These are phyloP conservation scores for Calcarisporium arbuscula DNA, from an alignment of 2,329 filamentous ascomycete species.

Conservation along the genomic window DNA sequence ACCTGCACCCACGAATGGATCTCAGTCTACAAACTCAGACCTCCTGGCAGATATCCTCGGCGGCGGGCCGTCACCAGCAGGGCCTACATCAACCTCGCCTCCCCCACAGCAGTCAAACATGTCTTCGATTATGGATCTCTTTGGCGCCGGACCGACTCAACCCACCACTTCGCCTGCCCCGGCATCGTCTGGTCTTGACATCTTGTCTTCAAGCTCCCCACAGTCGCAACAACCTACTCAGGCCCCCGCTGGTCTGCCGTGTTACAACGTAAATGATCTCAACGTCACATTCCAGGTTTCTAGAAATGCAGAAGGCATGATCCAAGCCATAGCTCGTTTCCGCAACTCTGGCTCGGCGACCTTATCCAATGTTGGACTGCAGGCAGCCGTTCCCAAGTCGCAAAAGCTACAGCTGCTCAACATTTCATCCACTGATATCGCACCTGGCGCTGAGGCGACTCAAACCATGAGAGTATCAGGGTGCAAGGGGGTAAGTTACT, in stretches of 20 bases:
- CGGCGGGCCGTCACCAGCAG: slow-evolving; percentile 45
- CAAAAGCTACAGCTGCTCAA: slow-evolving; percentile 90
- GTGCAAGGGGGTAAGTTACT: slow-evolving; percentile 74
- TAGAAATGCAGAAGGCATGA: slow-evolving; percentile 68
- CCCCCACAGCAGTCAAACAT: slow-evolving; percentile 51
- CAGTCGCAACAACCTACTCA: slow-evolving; percentile 35
- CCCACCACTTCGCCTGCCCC: slow-evolving; percentile 24
- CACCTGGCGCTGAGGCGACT: slow-evolving; percentile 72
- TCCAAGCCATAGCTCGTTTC: slow-evolving; percentile 81
- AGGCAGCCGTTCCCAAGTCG: slow-evolving; percentile 93
- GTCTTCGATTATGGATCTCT: slow-evolving; percentile 86
- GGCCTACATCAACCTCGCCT: slow-evolving; percentile 32
- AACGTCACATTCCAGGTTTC: slow-evolving; percentile 77
- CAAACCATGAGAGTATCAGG: slow-evolving; percentile 85
- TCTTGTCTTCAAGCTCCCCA: slow-evolving; percentile 45
- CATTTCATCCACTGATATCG: slow-evolving; percentile 75
- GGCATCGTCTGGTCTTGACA: slow-evolving; percentile 39
- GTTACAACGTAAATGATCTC: slow-evolving; percentile 82
- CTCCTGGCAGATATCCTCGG: slow-evolving; percentile 88
- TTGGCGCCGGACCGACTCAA: slow-evolving; percentile 43
- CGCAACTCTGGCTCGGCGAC: slow-evolving; percentile 64
- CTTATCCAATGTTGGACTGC: slow-evolving; percentile 72
- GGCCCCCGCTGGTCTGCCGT: slow-evolving; percentile 52
- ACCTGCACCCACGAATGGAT: slow-evolving; percentile 40
- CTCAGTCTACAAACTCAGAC: slow-evolving; percentile 69